Base-by-base conservation (phyloP, 2,329 filamentous ascomycete species). In the Ceratocystis harringtonii region DNA sequence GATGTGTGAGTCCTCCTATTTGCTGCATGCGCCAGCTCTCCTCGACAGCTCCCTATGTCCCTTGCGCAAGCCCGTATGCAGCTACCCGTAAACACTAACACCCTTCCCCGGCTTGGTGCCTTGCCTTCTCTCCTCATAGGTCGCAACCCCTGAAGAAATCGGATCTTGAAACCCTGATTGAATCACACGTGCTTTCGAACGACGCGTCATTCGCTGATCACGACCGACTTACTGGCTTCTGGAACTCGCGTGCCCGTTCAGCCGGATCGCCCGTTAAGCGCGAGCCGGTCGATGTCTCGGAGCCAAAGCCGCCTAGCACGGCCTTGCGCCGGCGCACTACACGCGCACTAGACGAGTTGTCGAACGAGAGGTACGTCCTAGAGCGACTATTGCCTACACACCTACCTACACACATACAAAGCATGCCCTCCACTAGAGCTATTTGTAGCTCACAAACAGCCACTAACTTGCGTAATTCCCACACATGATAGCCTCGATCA, bases 151-250 rank as follows among this genome's bases (percentile, higher is more conserved):
- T 87, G 69, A 88, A 87, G 75, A 96, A 96, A 76, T 79, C 80
- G 69, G 90, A 96, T 61, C 83, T 97, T 68, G 89, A 92, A 72
- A 75, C 81, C 67, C 82, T 82, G 57, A 83, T 95, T 69, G 88
- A 95, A 71, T 81, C 86, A 60, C 86, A 85, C 75, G 82, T 95
- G 58, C 80, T 84, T 70, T 79, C 82, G 68, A 88, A 96, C 77
- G 79, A 83, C 70, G 78, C 82, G 69, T 80, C 79, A 68, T 87
- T 89, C 72, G 79, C 81, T 63, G 78, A 78, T 67, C 83, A 91
- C 69, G 76, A 85, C 65, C 79, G 78, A 65, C 83, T 96, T 73
- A 77, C 81, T 68, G 84, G 87, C 68, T 96, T 90, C 80, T 96
- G 89, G 78, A 83, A 81, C 73, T 82, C 78, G 71, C 86, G 87